A percentile compares a stretch with the other conserved stretches of the same genome.
Conservation (phyloP, 306 rosid genomes). For the Cicer judaicum region DNA sequence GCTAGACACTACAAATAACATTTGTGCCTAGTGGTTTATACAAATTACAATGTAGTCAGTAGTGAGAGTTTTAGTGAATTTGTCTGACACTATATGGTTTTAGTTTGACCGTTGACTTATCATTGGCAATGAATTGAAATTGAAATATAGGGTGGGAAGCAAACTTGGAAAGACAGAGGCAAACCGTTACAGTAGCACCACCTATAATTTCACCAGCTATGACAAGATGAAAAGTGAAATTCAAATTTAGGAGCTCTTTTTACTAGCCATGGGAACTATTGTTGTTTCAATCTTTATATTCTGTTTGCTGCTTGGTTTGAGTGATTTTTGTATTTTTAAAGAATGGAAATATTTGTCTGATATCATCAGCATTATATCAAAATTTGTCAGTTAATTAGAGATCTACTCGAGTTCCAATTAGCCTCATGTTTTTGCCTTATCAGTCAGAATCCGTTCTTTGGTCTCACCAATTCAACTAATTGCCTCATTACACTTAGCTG, state of each 20-base stretch:
- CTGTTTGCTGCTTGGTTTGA: conserved; percentile 33
- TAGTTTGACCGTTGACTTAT: neutral
- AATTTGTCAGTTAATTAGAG: neutral
- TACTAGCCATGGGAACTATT: conserved; percentile 2
- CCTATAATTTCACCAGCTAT: conserved; percentile 49
- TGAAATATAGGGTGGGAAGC: conserved; percentile 67
- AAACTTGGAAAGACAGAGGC: conserved; percentile 58
- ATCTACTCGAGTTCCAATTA: neutral
- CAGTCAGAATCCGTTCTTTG: neutral
- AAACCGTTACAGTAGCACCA: conserved; percentile 41
- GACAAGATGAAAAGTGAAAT: conserved; percentile 49
- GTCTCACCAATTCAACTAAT: neutral
- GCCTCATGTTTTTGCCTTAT: conserved; percentile 6
- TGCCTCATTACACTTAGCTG: neutral
- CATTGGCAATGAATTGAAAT: conserved; percentile 30
- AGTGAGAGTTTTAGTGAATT: neutral
- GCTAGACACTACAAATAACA: neutral
- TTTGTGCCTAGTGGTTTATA: no score
- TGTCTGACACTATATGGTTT: neutral
- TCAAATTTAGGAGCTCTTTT: neutral
- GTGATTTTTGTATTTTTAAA: conserved; percentile 23
- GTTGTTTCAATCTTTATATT: conserved; percentile 26
- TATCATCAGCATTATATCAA: conserved; percentile 7
- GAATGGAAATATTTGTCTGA: conserved; percentile 7
- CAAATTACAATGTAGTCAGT: no score